Evolutionary conservation across 495 filamentous ascomycete species (phyloP).

Genomic region (Penicillium ochrochloron): DNA sequence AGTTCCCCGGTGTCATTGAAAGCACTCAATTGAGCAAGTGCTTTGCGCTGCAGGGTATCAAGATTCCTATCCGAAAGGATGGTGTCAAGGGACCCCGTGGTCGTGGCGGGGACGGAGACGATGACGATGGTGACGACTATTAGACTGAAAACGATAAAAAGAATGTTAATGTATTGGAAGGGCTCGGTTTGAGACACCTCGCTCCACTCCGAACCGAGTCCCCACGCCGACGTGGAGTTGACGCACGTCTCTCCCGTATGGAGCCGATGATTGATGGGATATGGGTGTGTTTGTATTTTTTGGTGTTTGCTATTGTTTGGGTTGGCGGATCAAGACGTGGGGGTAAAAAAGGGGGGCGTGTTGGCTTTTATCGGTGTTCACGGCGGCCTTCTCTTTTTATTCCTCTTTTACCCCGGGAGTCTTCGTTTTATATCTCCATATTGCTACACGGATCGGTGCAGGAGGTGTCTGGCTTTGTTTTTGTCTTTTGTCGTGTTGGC

Average conservation of each 20-base stretch:
- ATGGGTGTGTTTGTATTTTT: constrained; percentile 13
- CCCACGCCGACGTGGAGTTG: constrained; percentile 20
- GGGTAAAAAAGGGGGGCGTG: constrained; percentile 29
- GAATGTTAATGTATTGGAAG: constrained; percentile 10
- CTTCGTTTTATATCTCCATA: constrained; percentile 27
- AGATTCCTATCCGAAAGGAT: constrained; percentile 93
- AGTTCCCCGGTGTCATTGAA: constrained; percentile 96
- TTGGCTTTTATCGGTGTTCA: constrained; percentile 43
- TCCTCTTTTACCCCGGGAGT: not conserved
- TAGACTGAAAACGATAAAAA: constrained; percentile 12
- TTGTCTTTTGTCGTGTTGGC: constrained; percentile 16
- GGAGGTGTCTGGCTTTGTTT: constrained; percentile 26
- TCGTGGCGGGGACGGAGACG: constrained; percentile 66
- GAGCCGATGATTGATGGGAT: constrained; percentile 18
- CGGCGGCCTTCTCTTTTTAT: constrained; percentile 21
- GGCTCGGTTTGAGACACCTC: not conserved
- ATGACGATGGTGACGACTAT: constrained; percentile 41
- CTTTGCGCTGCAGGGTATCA: constrained; percentile 95
- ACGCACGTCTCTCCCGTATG: constrained; percentile 15
- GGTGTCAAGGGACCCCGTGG: constrained; percentile 65
- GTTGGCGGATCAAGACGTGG: constrained; percentile 24
- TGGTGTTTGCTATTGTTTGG: constrained; percentile 16
- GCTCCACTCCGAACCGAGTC: constrained; percentile 19
- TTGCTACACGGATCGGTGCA: constrained; percentile 42
- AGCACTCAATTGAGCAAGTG: constrained; percentile 90